Evolutionary conservation across 2,329 filamentous ascomycete genomes (phyloP), one percentile per base, ranked within the genome.

Genomic region (Xylariaceae sp.): DNA sequence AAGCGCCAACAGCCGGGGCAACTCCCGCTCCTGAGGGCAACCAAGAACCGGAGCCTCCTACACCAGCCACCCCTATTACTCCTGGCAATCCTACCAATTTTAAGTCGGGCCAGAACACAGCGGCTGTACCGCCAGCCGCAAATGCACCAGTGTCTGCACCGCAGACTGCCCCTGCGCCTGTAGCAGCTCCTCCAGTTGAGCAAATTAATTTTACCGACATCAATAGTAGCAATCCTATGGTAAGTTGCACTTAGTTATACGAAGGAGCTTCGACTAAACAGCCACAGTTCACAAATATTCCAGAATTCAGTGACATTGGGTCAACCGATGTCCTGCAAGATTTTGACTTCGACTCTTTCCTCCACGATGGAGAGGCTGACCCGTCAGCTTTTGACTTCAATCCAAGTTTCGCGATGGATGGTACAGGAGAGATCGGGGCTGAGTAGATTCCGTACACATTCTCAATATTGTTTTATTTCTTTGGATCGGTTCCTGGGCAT

Each of bases 281-380:
- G 7, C 10, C 42, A 5, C 53, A 72, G 66, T 81, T 81, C 51
- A 66, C 65, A 42, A 49, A 61, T 39, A 76, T 85, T 16, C 48
- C 47, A 3, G 69, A 80, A 80, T 52, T 80, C 83, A 65, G 74
- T 77, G 51, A 80, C 2, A 67, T 79, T 22, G 73, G 74, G 56
- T 75, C 76, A 5, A 71, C 70, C 50, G 78, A 86, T 64, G 83
- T 86, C 34, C 73, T 87, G 45, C 82, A 81, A 62, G 83, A 85
- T 59, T 87, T 87, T 62, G 84, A 87, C 60, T 81, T 87, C 61
- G 84, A 87, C 67, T 85, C 83, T 1, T 87, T 87, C 72, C 71
- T 87, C 7, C 81, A 86, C 58, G 76, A 80, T 52, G 76, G 79
- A 55, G 78, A 78, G 44, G 73, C 70, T 32, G 76, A 75, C 39